Evolutionary conservation across 2,329 filamentous ascomycete genomes (phyloP), one percentile per base, ranked within the genome.

Genomic region (Verticillium tricorpus): DNA sequence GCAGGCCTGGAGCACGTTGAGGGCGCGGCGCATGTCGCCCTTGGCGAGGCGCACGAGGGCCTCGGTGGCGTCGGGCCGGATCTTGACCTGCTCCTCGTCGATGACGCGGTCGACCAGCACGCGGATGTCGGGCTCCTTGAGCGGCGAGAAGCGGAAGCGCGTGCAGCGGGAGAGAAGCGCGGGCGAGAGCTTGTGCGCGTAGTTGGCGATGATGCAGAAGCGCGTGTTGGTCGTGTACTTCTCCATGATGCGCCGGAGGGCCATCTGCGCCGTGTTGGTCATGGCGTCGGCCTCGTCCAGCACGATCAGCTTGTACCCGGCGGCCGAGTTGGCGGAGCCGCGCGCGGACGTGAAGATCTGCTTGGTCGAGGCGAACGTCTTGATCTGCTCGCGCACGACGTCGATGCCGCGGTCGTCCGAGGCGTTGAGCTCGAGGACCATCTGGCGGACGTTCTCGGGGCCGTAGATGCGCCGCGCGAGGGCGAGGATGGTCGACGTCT

Each of bases 241-340:
- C 74, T 99, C 95, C 95, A 99, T 99, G 72, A 99, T 98, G 57
- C 95, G 84, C 65, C 95, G 86, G 61, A 99, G 81, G 0, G 95
- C 95, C 94, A 99, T 99, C 77, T 99, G 95, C 6, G 95, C 95
- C 0, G 94, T 96, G 60, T 92, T 90, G n/a, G 95, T 99, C 95
- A 99, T 99, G 60, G 95, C 95, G 74, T 99, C 95, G n/a, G 95
- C 95, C 80, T 99, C 95, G 75, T 99, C 95, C 5, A 99, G 86
- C 61, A 99, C 92, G 72, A 99, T 98, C 68, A 99, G 87, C 80
- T 99, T 99, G 82, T 90, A 99, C 3, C 85, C 85, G 0, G 91
- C 92, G 31, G 94, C 76, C 14, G 83, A 77, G 25, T 73, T 63
- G 37, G 77, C 77, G 2, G 83, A 78, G 8, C 81, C 80, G 52